Percentiles rank a stretch among this genome's conserved stretches.
Evolutionary conservation across 495 filamentous ascomycete species (phyloP).

Genomic region (Tetracladium setigerum): DNA sequence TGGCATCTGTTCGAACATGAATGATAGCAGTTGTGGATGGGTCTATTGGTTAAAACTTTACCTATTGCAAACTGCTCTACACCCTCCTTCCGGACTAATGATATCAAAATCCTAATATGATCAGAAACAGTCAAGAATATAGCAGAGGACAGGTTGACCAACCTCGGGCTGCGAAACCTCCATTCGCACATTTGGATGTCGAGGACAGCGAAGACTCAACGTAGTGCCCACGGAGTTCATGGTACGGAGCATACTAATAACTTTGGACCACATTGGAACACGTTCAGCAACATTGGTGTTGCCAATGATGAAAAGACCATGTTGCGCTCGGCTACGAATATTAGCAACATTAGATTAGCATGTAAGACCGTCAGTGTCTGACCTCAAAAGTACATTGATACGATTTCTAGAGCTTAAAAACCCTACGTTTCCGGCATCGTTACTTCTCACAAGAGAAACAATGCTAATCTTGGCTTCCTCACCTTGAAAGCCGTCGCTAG

Average conservation of each 20-base stretch:
- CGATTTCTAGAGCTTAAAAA: constrained; percentile 71
- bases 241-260: constrained; percentile 37
- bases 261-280: constrained; percentile 16
- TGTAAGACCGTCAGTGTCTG: too few relatives aligned
- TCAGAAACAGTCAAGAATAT: constrained; percentile 49
- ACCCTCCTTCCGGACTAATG: too few relatives aligned
- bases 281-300: constrained; percentile 32
- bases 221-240: constrained; percentile 26
- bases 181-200: constrained; percentile 26
- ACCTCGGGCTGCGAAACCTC: constrained; percentile 34
- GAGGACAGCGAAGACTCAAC: constrained; percentile 37
- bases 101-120: constrained; percentile 32
- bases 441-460: constrained; percentile 76
- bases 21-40: too few relatives aligned
- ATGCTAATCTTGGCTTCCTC: constrained; percentile 86
- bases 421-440: constrained; percentile 44
- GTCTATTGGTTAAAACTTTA: too few relatives aligned
- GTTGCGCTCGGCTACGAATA: constrained; percentile 69
- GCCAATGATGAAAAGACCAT: constrained; percentile 82
- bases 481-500: constrained; percentile 56
- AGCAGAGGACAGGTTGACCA: too few relatives aligned
- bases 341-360: background rate
- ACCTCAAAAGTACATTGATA: constrained; percentile 72
- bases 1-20: too few relatives aligned
- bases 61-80: too few relatives aligned